Evolutionary conservation across 768 basidiomycete genomes (phyloP).

Genomic region (Pluteus cervinus): DNA sequence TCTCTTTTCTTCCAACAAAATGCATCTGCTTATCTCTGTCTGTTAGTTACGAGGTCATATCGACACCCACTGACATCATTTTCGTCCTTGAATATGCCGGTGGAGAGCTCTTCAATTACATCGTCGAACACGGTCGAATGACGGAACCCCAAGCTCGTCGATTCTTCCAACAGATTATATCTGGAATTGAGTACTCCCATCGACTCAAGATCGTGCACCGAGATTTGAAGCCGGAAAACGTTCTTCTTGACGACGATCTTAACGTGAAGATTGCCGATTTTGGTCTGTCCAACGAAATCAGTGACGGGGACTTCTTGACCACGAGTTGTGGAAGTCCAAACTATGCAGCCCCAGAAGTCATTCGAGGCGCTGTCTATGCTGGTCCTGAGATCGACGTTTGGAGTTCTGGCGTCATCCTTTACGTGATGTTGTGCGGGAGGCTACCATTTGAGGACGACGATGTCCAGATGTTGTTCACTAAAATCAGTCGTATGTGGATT

Average conservation of each 20-base stretch:
- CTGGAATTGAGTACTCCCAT: conserved; percentile 96
- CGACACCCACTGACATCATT: conserved; percentile 92
- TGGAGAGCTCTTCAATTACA: conserved; percentile 97
- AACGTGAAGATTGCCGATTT: conserved; percentile 99
- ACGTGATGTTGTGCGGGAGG: conserved; percentile 93
- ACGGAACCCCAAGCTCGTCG: conserved; percentile 78
- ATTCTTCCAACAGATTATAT: conserved; percentile 98
- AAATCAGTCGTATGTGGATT: conserved; percentile 72
- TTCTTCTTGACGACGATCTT: conserved; percentile 76
- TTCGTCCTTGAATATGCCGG: conserved; percentile 97
- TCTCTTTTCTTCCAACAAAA: conserved; percentile 7
- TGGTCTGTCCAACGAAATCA: conserved; percentile 92
- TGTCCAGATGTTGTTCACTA: conserved; percentile 86
- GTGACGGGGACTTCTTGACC: conserved; percentile 93
- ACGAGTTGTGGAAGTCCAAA: conserved; percentile 98
- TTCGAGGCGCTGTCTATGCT: conserved; percentile 89
- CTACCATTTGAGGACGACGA: conserved; percentile 98
- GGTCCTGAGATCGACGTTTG: conserved; percentile 99
- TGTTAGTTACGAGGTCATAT: conserved; percentile 78
- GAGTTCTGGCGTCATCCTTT: conserved; percentile 98
- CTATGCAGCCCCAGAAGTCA: conserved; percentile 98
- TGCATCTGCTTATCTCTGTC: conserved; percentile 10
- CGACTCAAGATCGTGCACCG: conserved; percentile 96
- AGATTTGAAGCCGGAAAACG: conserved; percentile 97
- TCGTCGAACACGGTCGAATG: conserved; percentile 92